Conservation (phyloP, 2,329 filamentous ascomycete genomes). For the Monosporascus ibericus region DNA sequence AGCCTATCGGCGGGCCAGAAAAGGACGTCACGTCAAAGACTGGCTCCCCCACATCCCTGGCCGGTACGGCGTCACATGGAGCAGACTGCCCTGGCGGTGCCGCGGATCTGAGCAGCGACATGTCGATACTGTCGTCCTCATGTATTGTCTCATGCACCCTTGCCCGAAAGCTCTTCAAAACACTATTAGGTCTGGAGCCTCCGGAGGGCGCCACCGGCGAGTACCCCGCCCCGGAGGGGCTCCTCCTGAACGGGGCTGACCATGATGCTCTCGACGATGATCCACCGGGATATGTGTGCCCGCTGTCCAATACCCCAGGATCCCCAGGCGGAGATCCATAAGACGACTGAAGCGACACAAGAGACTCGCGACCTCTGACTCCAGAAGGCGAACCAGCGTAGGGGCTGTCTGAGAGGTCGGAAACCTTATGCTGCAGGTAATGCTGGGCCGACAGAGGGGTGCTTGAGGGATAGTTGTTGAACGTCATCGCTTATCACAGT, state of each 20-base stretch:
- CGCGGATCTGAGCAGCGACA: slow-evolving; percentile 22
- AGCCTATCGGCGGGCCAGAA: slow-evolving; percentile 35
- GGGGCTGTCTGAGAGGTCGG: slow-evolving; percentile 20
- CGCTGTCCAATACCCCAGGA: slow-evolving; percentile 2
- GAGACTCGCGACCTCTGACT: slow-evolving; percentile 23
- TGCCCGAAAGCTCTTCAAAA: slow-evolving; percentile 18
- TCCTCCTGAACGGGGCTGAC: slow-evolving; percentile 10
- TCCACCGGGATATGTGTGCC: slow-evolving; percentile 9
- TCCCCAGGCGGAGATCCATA: slow-evolving; percentile 15
- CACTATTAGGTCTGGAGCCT: slow-evolving; percentile 9
- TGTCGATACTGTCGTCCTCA: slow-evolving; percentile 26
- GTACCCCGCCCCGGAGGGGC: slow-evolving; percentile 13
- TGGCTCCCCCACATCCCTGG: slow-evolving; percentile 21
- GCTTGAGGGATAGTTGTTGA: slow-evolving; percentile 14
- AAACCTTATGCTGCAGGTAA: slow-evolving; percentile 22
- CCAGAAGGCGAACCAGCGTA: slow-evolving; percentile 12
- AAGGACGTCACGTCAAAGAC: slow-evolving; percentile 41
- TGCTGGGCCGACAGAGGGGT: slow-evolving; percentile 4
- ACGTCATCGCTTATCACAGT: slow-evolving; percentile 16
- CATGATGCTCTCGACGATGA: slow-evolving; percentile 17
- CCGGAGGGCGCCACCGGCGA: slow-evolving; percentile 12
- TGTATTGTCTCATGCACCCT: slow-evolving; percentile 20
- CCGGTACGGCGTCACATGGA: slow-evolving; percentile 20
- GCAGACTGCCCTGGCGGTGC: slow-evolving; percentile 27
- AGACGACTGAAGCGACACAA: slow-evolving; percentile 24